phyloP scores from a whole-genome alignment of 2,329 filamentous ascomycete species.

The Scedosporium apiospermum region DNA sequence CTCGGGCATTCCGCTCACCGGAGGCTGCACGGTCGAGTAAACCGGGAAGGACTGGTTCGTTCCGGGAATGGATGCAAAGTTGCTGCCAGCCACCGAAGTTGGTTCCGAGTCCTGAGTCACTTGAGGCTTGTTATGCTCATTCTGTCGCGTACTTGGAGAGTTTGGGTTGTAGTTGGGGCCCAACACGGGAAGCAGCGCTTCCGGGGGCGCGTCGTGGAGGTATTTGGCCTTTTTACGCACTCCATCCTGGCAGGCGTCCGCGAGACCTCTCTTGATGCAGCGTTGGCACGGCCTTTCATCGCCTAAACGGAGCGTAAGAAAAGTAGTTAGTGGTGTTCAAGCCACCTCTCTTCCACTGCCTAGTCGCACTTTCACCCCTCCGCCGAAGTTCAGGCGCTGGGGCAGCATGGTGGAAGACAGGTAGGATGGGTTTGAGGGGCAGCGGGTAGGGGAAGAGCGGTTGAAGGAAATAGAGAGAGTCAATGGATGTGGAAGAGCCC shows the following conservation, averaged over 20 bases:
- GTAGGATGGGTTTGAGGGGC: no score
- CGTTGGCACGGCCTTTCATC: conserved; percentile 90
- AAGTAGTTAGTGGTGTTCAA: neutral
- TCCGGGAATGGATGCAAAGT: conserved; percentile 36
- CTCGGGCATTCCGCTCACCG: conserved; percentile 36
- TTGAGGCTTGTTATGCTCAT: conserved; percentile 33
- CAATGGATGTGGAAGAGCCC: neutral
- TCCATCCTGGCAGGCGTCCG: conserved; percentile 88
- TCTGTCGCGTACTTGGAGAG: conserved; percentile 32
- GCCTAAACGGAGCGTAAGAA: conserved; percentile 41
- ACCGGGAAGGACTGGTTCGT: conserved; percentile 39
- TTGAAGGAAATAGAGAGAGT: neutral
- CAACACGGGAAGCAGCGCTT: conserved; percentile 79
- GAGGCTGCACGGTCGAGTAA: conserved; percentile 35
- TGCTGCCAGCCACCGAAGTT: conserved; percentile 24
- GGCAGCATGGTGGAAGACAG: no score
- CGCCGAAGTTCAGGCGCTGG: no score
- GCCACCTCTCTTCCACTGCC: no score
- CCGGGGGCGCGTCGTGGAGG: conserved; percentile 87
- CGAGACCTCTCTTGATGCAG: conserved; percentile 87
- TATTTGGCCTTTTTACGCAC: conserved; percentile 99
- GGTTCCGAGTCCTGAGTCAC: conserved; percentile 34
- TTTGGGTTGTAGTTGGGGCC: conserved; percentile 59
- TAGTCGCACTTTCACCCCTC: no score
- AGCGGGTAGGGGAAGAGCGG: neutral